Conservation (phyloP, 768 basidiomycete species). For the Tubosaeta brunneosetosa region DNA sequence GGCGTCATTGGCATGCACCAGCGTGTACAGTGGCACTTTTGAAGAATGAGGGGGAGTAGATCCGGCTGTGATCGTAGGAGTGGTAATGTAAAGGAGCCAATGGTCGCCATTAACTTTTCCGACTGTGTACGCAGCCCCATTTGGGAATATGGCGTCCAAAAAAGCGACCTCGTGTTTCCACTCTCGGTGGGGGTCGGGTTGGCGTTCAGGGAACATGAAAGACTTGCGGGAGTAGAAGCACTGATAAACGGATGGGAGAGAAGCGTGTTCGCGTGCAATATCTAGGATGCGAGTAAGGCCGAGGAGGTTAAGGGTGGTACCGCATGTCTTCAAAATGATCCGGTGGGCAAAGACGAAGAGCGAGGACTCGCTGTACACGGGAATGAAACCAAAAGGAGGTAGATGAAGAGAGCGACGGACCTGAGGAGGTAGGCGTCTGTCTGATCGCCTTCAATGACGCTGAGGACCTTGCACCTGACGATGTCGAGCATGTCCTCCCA, state of each 20-base stretch:
- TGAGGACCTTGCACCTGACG: conserved; percentile 95
- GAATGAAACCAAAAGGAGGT: conserved; percentile 4
- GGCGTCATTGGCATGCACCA: neutral
- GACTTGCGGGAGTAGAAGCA: conserved; percentile 98
- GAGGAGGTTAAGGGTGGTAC: conserved; percentile 94
- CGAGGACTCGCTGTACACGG: conserved; percentile 81
- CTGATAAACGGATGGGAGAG: conserved; percentile 68
- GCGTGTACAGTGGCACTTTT: conserved; percentile 14
- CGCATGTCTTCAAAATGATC: conserved; percentile 97
- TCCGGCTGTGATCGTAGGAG: conserved; percentile 39
- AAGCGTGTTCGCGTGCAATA: conserved; percentile 72
- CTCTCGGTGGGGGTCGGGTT: conserved; percentile 85
- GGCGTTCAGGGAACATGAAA: conserved; percentile 99
- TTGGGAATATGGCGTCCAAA: conserved; percentile 83
- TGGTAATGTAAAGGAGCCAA: conserved; percentile 93
- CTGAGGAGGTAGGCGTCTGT: conserved; percentile 95
- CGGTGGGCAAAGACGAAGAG: conserved; percentile 93
- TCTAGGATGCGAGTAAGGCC: conserved; percentile 93
- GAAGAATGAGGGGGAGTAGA: conserved; percentile 18
- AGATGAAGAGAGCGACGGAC: conserved; percentile 42
- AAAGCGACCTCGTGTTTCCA: conserved; percentile 93
- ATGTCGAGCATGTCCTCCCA: conserved; percentile 99
- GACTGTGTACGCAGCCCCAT: conserved; percentile 91
- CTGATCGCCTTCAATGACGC: conserved; percentile 81
- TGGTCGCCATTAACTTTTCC: conserved; percentile 98